Evolutionary conservation across 2,329 filamentous ascomycete species (phyloP), one percentile per base, ranked within the genome.

Genomic region (Delphinella strobiligena): DNA sequence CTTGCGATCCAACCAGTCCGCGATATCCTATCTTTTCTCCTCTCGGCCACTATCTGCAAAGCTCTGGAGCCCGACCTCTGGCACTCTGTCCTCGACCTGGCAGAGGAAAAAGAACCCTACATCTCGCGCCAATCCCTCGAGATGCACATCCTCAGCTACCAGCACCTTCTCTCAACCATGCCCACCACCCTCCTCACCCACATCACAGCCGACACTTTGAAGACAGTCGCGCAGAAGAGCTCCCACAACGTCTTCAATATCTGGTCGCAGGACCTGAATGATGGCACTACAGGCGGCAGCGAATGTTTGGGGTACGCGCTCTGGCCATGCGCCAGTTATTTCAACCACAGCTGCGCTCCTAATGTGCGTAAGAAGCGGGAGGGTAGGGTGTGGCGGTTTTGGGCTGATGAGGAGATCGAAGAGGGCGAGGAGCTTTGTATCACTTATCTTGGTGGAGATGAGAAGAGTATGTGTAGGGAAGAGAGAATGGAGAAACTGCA

Each of bases 281-380:
- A 47, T 10, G 54, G 54, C 12, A 50, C 50, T 37, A 63, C 66
- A 36, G 64, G 63, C 27, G 62, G 62, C 7, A 58, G 60, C 7
- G 66, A 69, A 48, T 68, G 67, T 48, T 62, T 69, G 44, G 66
- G 66, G 12, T 69, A 64, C 36, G 64, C 60, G 1, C 57, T 67
- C 24, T 69, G 65, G 58, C 61, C 65, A 1, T 50, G 51, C 4
- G 65, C 66, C 1, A 63, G 59, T 44, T 69, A 67, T 50, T 69
- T 67, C 54, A 69, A 69, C 37, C 66, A 69, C 45, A 61, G 57
- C 4, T 69, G 66, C 47, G 49, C 37, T 12, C 64, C 65, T 17
- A 69, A 64, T 32, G 45, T 69, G 2, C 50, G 49, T 33, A 69
- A 69, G 55, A 50, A 45, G 31, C 51, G 66, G 8, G 50, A 51